Percentiles rank a stretch among this genome's conserved stretches.
Evolutionary conservation across 2,329 filamentous ascomycete species (phyloP).

Genomic region (Fusarium haematococcum): DNA sequence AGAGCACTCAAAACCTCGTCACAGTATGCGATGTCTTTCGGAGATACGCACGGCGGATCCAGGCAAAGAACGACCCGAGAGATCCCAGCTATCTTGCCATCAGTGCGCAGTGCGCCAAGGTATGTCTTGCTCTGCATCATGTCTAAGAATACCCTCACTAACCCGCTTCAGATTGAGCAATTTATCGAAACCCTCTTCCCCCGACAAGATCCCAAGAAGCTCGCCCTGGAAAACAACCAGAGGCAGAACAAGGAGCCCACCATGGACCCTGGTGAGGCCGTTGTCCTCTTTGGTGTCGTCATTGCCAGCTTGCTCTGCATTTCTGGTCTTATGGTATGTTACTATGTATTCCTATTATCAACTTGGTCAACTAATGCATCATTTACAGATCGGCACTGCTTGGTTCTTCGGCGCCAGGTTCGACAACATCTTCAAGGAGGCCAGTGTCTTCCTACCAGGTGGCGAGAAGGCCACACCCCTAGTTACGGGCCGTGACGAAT

Average conservation of each 20-base stretch:
- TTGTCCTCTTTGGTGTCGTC: conserved; percentile 75
- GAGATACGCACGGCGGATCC: conserved; percentile 82
- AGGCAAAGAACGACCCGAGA: conserved; percentile 91
- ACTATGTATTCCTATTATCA: background rate
- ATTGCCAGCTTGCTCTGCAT: conserved; percentile 77
- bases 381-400: conserved; percentile 76
- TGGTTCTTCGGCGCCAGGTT: conserved; percentile 87
- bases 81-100: conserved; percentile 95
- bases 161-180: conserved; percentile 78
- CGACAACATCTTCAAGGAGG: conserved; percentile 60
- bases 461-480: conserved; percentile 38
- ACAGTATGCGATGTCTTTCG: conserved; percentile 86
- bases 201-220: conserved; percentile 76
- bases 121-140: conserved; percentile 48
- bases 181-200: conserved; percentile 97
- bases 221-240: conserved; percentile 56
- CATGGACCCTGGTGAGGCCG: conserved; percentile 68
- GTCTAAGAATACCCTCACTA: conserved; percentile 10
- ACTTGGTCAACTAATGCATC: conserved; percentile 5
- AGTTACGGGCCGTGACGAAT: conserved; percentile 50
- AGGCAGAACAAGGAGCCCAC: conserved; percentile 55
- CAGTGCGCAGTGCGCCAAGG: conserved; percentile 88
- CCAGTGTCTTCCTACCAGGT: conserved; percentile 39
- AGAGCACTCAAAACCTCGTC: conserved; percentile 90
- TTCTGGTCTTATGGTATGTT: conserved; percentile 81